Evolutionary conservation across 208 protist species (phyloP), one percentile per base, ranked within the genome.

Genomic region (Sergeia podlipaevii): DNA sequence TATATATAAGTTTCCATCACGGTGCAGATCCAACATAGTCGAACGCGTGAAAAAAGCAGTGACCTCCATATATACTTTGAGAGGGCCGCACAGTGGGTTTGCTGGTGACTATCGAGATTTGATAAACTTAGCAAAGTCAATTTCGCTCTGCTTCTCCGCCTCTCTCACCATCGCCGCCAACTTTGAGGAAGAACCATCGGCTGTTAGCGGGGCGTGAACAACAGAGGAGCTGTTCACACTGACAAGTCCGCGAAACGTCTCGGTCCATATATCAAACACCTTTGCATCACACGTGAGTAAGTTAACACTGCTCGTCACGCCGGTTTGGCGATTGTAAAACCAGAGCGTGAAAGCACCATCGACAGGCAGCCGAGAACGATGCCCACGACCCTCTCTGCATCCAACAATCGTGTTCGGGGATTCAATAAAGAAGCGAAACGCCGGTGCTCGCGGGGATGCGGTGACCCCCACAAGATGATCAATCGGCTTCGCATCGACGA

Each of bases 211-310:
- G 21, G 73, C 66, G 52, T 85, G 78, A 41, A 88, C 81, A 34
- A 88, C 52, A 7, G 79, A 81, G 28, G 73, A 77, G 62, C 79
- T 89, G 69, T 93, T 93, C 39, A 93, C 86, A 50, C 74, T 87
- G 29, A 90, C 60, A 2, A 93, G 34, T 0, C 86, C 86, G 4
- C 70, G 67, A 38, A 88, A 85, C 4, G 80, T 70, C 50, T 72
- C 82, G 26, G 74, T 85, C 86, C 86, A 93, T 3, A 90, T 65
- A 34, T 84, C 77, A 32, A 81, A 82, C 43, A 90, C 82, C 15
- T 65, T 86, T 20, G 65, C 42, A 33, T 88, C 68, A 30, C 77
- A 87, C 34, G 86, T 91, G 15, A 93, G 60, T 3, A 93, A 52
- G 43, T 86, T 70, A 3, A 89, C 52, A 29, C 71, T 85, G 23